phyloP scores from a whole-genome alignment of 768 basidiomycete genomes.

The Leucosporidium yakuticum region DNA sequence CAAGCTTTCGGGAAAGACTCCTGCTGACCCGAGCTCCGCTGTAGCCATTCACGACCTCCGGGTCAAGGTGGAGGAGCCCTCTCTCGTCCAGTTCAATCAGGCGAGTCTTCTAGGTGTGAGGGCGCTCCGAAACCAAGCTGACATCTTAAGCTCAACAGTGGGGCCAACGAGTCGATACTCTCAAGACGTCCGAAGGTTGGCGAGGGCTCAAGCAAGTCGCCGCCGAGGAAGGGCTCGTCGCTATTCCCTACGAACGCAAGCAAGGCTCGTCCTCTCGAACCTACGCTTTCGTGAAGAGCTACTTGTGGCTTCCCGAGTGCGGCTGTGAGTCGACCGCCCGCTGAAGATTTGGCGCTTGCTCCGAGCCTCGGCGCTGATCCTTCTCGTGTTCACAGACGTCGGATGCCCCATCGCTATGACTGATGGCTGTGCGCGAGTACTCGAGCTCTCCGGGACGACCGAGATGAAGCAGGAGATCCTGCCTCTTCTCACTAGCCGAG shows the following conservation, averaged over 20 bases:
- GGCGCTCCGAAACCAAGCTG: too few species aligned
- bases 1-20: fast-evolving
- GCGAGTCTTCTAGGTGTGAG: too few species aligned
- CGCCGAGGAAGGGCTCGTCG: conserved; percentile 54
- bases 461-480: conserved; percentile 58
- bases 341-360: background rate
- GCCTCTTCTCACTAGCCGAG: conserved; percentile 59
- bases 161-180: conserved; percentile 60
- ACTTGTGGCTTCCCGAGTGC: conserved; percentile 55
- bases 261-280: conserved; percentile 60
- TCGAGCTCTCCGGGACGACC: conserved; percentile 60
- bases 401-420: conserved; percentile 75
- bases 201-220: conserved; percentile 57
- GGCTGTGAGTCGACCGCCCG: background rate
- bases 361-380: background rate
- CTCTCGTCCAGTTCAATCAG: conserved; percentile 63
- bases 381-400: conserved; percentile 41
- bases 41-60: conserved; percentile 7
- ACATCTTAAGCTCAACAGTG: too few species aligned
- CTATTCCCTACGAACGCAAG: conserved; percentile 2
- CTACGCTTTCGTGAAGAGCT: conserved; percentile 56
- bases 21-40: background rate
- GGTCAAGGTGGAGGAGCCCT: conserved; percentile 17
- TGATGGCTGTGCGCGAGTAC: conserved; percentile 65
- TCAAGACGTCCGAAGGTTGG: conserved; percentile 71